phyloP scores from a whole-genome alignment of 2,329 filamentous ascomycete genomes.

The Juglanconis oblonga region DNA sequence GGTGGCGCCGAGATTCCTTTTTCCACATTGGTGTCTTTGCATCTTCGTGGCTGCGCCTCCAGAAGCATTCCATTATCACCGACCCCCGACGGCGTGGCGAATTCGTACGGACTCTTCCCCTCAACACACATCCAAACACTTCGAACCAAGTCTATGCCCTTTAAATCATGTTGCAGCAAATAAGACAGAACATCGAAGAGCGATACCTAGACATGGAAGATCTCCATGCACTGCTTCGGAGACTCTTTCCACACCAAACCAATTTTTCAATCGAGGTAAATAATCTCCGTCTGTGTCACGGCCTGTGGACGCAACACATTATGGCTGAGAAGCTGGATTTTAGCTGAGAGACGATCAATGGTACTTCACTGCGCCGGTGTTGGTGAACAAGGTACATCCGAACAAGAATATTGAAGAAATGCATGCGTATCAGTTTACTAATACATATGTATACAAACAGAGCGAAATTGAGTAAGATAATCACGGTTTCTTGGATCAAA shows the following conservation, averaged over 20 bases:
- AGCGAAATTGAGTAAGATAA: slow-evolving; percentile 14
- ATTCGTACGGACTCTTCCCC: too few relatives aligned
- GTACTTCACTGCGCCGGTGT: slow-evolving; percentile 25
- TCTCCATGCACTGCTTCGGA: slow-evolving; percentile 25
- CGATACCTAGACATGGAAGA: slow-evolving; percentile 26
- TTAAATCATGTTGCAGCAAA: too few relatives aligned
- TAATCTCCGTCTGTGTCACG: neutral
- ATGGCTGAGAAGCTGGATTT: neutral
- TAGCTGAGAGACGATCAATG: slow-evolving; percentile 30
- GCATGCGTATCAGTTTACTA: neutral
- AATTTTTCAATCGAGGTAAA: slow-evolving; percentile 28
- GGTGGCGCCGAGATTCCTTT: too few relatives aligned
- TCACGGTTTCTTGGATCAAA: too few relatives aligned
- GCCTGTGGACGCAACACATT: neutral
- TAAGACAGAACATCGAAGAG: slow-evolving; percentile 24
- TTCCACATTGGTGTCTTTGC: too few relatives aligned
- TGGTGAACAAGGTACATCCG: slow-evolving; percentile 21
- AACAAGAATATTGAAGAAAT: neutral
- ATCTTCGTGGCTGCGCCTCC: too few relatives aligned
- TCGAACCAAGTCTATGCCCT: too few relatives aligned
- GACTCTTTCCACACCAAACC: slow-evolving; percentile 24
- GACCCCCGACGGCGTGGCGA: too few relatives aligned
- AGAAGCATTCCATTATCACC: too few relatives aligned
- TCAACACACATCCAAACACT: too few relatives aligned
- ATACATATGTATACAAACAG: neutral